Percentiles rank a stretch among this genome's conserved stretches.
Conservation (phyloP, 192 early-diverging fungal genomes). For the Backusella parvicylindrica region DNA sequence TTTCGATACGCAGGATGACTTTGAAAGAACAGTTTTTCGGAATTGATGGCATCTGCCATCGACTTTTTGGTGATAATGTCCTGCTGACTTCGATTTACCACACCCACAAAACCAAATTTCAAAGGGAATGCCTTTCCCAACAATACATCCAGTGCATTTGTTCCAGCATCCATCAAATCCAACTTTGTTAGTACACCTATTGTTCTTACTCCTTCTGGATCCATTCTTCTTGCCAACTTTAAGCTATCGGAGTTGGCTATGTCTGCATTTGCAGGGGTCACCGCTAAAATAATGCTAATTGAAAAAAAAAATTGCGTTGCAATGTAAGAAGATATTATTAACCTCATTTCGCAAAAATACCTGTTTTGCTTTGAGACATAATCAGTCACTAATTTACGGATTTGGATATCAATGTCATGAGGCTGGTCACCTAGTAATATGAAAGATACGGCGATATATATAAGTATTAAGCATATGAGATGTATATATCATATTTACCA, state of each 20-base stretch:
- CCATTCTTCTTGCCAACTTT: conserved; percentile 80
- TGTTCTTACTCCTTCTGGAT: conserved; percentile 64
- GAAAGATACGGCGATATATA: background rate
- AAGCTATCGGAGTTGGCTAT: conserved; percentile 83
- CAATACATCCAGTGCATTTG: conserved; percentile 74
- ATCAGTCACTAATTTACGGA: conserved; percentile 66
- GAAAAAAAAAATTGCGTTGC: no score
- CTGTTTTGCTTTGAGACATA: conserved; percentile 79
- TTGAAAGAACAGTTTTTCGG: conserved; percentile 70
- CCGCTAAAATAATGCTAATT: conserved; percentile 74
- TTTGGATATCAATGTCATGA: conserved; percentile 79
- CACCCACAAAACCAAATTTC: conserved; percentile 79
- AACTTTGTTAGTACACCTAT: conserved; percentile 82
- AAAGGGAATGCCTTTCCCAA: conserved; percentile 70
- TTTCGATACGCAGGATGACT: conserved; percentile 69
- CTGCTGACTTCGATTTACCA: conserved; percentile 80
- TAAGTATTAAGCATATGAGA: background rate
- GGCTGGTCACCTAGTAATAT: conserved; percentile 70
- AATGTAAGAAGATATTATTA: no score
- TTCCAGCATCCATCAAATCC: conserved; percentile 84
- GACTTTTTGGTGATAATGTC: conserved; percentile 73
- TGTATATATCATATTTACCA: background rate
- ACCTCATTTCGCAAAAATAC: conserved; percentile 20
- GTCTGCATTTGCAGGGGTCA: conserved; percentile 79
- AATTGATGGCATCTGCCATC: conserved; percentile 64